Base-by-base conservation (phyloP, 495 filamentous ascomycete genomes). In the Podospora tetraspora region DNA sequence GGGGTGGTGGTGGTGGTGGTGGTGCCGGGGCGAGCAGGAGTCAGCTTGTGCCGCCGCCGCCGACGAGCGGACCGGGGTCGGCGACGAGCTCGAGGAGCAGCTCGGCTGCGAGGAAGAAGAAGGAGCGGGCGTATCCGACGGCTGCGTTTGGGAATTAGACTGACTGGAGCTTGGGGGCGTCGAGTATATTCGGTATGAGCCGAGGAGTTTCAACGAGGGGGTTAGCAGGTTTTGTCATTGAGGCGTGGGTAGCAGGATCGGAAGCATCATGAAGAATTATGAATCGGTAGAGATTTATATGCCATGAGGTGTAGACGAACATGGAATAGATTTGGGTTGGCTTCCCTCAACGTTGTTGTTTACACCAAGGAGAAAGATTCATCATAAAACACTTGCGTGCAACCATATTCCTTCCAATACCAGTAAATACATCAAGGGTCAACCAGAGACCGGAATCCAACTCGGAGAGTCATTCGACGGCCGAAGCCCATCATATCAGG, bases 61-160 rank as follows among this genome's bases (percentile, higher is more conserved):
- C 62, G n/a, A 57, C 60, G 19, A 66, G 43, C 61, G 69, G 67
- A 22, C 64, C 77, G 0, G 78, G 66, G 6, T 82, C 82, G 11
- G 75, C 70, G 21, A 80, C 80, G 7, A 85, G 82, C 70, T 85
- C 83, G 24, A 70, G 82, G 32, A 85, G 82, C 66, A 84, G 79
- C 68, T 78, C 78, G 6, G 66, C 77, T 4, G 79, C 76, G 56
- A 68, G 77, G 21, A 84, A 83, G 77, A 84, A 82, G 79, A 79
- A 78, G 72, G 79, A 81, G 27, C 74, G 84, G 67, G 75, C 79
- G 0, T 86, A 86, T 68, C 84, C 84, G 2, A 74, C 80, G 22
- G 84, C 84, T 12, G 84, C 84, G 12, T 86, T 85, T 70, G 80
- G 79, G n/a, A 78, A 34, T 32, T 66, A 66, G 52, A n/a, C 21